These are phyloP conservation scores for Colletotrichum lupini DNA, from an alignment of 2,329 filamentous ascomycete species.

Conservation along the genomic window DNA sequence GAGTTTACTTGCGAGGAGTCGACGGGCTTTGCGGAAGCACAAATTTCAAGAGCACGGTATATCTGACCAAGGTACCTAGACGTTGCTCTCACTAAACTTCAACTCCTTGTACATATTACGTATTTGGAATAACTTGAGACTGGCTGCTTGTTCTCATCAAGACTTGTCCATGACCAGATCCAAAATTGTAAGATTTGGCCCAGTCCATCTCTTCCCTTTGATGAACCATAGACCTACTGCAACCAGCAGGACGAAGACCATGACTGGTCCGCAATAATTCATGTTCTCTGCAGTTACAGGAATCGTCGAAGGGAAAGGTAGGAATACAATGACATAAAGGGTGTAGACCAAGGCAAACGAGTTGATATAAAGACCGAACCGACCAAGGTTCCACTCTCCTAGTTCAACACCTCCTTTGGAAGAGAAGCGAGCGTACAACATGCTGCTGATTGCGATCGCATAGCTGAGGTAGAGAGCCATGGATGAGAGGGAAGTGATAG, in stretches of 20 bases:
- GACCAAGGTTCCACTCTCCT: slow-evolving; percentile 2
- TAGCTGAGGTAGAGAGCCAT: slow-evolving; percentile 13
- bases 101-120: too few relatives aligned
- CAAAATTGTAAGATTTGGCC: background rate
- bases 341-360: slow-evolving; percentile 1
- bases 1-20: too few relatives aligned
- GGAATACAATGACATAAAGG: background rate
- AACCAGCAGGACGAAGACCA: background rate
- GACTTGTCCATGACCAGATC: background rate
- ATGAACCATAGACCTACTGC: background rate
- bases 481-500: background rate
- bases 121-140: background rate
- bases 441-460: slow-evolving; percentile 16
- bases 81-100: too few relatives aligned
- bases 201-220: background rate
- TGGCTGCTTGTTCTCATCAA: background rate
- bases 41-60: too few relatives aligned
- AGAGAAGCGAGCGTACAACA: background rate
- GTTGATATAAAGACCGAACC: slow-evolving; percentile 9
- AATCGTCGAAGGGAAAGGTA: background rate
- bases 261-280: slow-evolving; percentile 16
- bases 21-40: too few relatives aligned
- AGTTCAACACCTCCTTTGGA: background rate
- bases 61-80: too few relatives aligned
- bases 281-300: slow-evolving; percentile 5